Evolutionary conservation across 2,329 filamentous ascomycete genomes (phyloP).

Genomic region (Penicillium polonicum): DNA sequence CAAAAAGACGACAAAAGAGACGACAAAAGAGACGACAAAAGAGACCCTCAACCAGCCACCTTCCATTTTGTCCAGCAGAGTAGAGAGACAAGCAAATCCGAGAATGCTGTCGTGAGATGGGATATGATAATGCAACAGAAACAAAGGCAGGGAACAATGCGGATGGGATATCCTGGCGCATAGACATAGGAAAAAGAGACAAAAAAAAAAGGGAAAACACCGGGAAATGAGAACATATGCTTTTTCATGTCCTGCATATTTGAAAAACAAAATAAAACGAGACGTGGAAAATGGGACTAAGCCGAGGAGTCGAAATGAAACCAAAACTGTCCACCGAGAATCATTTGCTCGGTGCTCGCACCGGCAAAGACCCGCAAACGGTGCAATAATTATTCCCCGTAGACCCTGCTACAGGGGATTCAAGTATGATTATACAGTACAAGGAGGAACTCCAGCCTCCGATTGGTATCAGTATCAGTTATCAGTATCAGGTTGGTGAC

Average conservation of each 20-base stretch:
- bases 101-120: neutral
- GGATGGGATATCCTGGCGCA: constrained; percentile 3
- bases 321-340: neutral
- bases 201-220: neutral
- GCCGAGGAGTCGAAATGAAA: neutral
- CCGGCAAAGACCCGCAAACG: neutral
- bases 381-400: constrained; percentile 16
- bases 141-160: neutral
- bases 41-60: constrained; percentile 1
- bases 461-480: neutral
- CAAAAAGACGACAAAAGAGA: neutral
- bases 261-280: neutral
- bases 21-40: constrained; percentile 10
- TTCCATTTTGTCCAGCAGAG: neutral
- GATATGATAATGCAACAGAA: neutral
- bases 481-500: neutral
- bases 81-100: neutral
- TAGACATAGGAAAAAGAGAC: neutral
- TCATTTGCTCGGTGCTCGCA: neutral
- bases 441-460: constrained; percentile 13
- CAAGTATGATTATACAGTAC: constrained; percentile 24
- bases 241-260: constrained; percentile 7
- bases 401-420: constrained; percentile 24
- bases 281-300: neutral
- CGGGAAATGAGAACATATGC: constrained; percentile 3